Base-by-base conservation (phyloP, 257 asterid genomes). In the Petunia secreta region DNA sequence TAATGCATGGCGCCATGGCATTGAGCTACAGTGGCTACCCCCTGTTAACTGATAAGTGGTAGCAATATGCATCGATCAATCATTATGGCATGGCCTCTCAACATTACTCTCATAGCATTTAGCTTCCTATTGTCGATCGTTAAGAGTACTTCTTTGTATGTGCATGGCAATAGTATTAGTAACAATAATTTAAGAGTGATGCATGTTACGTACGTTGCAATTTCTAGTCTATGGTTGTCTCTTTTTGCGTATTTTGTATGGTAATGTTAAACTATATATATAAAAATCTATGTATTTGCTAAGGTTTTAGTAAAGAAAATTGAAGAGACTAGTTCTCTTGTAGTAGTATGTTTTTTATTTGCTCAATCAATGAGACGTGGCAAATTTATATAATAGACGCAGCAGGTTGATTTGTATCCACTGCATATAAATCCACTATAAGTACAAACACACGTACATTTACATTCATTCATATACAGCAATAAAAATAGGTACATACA, bases 21-120 rank as follows among this genome's bases (percentile, higher is more conserved):
- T 88, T 79, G 80, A 86, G 85, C 85, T 88, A 59, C 89, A 84
- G 52, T 86, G 89, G 91, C 9, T 84, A 67, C 89, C 86, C 57
- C 81, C 85, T 4, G 9, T 48, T 6, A 37, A 53, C 50, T 73
- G 15, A 25, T 25, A 25, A 25, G 25, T 25, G 25, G 25, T 25
- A 73, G 37, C n/a, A n/a, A n/a, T 69, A 4, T 59, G 46, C 75
- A 16, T 2, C 40, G 0, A 0, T 6, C 74, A 5, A 37, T 6
- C 74, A 5, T 9, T 36, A 50, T 50, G 55, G 55, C 54, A 50
- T 8, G 54, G 13, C 55, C 55, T 9, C 10, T 52, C 16, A 44
- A 44, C 16, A 16, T 44, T 69, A 44, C 2, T 58, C 62, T 55
- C 62, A 14, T 14, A 55, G n/a, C 25, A 25, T 0, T 0, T 5